Evolutionary conservation across 2,329 filamentous ascomycete genomes (phyloP), one percentile per base, ranked within the genome.

Genomic region (Xylaria sp.): DNA sequence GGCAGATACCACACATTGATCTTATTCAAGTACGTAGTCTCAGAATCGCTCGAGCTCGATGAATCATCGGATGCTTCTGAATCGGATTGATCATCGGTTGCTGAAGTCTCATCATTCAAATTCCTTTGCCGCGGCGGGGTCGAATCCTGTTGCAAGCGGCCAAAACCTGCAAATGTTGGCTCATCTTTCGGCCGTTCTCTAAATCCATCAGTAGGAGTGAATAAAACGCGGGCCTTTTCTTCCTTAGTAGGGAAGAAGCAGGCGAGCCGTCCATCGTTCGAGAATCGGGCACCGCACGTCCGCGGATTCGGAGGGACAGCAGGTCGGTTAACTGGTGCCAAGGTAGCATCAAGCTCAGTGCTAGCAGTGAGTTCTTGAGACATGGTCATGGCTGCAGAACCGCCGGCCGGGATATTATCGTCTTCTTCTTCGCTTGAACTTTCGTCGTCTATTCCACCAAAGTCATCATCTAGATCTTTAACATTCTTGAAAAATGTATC

Each of bases 351-450:
- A 4, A 84, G 81, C 58, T 88, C 86, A 26, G 81, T 82, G 68
- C 85, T 88, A 9, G 84, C 83, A 51, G 83, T 84, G 26, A 90
- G 81, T 71, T 90, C 88, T 71, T 89, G 88, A 6, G 88, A 90
- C 86, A 90, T 87, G 63, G 56, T 46, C 56, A 59, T 46, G 20
- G 86, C 85, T 13, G 84, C 85, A 9, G 85, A 87, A 20, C 84
- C 85, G 3, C 85, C 85, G 2, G 84, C 77, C 0, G 84, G 83
- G 11, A 87, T 85, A 28, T 85, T 83, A 54, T 83, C 83, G 26
- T 94, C 93, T 72, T 94, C 92, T 68, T 93, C 91, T 70, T 93
- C 91, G 74, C 92, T 97, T 3, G 93, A 97, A 72, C 93, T 95
- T 72, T 96, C 93, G 66, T 92, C 92, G 36, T 83, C 86, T 42